Evolutionary conservation across 2,329 filamentous ascomycete species (phyloP), one percentile per base, ranked within the genome.

Genomic region (Calonectria leucothoes): DNA sequence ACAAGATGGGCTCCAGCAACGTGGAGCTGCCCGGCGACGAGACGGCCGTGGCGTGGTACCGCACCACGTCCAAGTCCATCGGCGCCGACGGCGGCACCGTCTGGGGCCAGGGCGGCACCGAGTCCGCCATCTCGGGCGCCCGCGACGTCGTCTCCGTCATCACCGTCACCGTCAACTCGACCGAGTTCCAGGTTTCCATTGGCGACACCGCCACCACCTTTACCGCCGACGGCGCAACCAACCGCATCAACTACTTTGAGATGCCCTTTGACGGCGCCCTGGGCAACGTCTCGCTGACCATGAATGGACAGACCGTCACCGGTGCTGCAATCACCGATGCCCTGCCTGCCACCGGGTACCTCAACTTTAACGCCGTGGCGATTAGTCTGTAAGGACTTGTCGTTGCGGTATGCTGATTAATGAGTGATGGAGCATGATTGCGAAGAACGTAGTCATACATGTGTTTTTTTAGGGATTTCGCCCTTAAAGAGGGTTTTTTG

Each of bases 1-100:
- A 88, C 82, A 90, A 90, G 80, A 84, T 81, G 35, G 83, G 82
- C 17, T 81, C 80, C 42, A 66, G 57, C 8, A 81, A 72, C 49
- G 70, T 77, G 72, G 63, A 83, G 55, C 78, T 78, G 20, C 77
- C 78, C 17, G 51, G 37, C 70, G 74, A 77, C 27, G 83, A 84
- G 55, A 77, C 76, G 31, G 71, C 84, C 10, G 75, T 81, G 2
- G 75, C 79, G 5, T 85, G 83, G 83, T 85, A 84, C 73, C 82
- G 84, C 31, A 72, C 69, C n/a, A 82, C 80, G 15, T 78, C 79
- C 42, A 45, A 45, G 1, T 75, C 71, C 12, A 69, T 78, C 4
- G 84, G 83, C 64, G 31, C 63, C 29, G 76, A 77, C 57, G 83
- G 81, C 37, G 81, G 78, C n/a, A 85, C 84, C 1, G 82, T 82